A percentile compares a stretch with the other conserved stretches of the same genome.
Evolutionary conservation across 106 monocot genomes (phyloP).

Genomic region (Allium sativum): DNA sequence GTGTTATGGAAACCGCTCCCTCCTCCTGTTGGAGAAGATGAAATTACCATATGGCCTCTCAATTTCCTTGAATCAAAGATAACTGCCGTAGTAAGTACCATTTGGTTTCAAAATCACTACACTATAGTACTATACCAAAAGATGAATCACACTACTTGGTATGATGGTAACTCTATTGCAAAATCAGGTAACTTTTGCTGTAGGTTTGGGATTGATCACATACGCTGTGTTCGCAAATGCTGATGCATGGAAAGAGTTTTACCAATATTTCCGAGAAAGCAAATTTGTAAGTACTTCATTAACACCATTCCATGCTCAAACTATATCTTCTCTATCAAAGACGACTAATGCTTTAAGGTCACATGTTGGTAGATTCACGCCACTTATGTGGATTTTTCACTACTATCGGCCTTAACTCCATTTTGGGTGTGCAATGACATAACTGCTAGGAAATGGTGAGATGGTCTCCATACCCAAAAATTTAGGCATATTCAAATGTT

Average conservation of each 20-base stretch:
- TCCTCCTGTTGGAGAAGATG: slow-evolving; percentile 73
- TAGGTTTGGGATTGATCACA: slow-evolving; percentile 56
- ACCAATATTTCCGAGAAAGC: slow-evolving; percentile 91
- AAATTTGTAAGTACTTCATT: slow-evolving; percentile 55
- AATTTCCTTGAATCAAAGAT: slow-evolving; percentile 94
- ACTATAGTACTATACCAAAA: too few relatives aligned
- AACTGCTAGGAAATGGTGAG: slow-evolving; percentile 72
- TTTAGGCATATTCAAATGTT: too few relatives aligned
- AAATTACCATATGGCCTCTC: slow-evolving; percentile 60
- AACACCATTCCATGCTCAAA: too few relatives aligned
- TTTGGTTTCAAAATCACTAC: neutral
- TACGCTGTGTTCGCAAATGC: slow-evolving; percentile 70
- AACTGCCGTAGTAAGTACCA: slow-evolving; percentile 62
- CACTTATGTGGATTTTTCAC: slow-evolving; percentile 63
- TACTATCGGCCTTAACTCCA: slow-evolving; percentile 71
- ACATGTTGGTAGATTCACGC: slow-evolving; percentile 72
- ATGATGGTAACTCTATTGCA: slow-evolving; percentile 12
- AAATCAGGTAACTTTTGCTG: slow-evolving; percentile 54
- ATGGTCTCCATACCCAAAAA: too few relatives aligned
- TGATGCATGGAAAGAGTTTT: slow-evolving; percentile 78
- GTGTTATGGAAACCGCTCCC: slow-evolving; percentile 96
- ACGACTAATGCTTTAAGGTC: too few relatives aligned
- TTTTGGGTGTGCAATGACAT: slow-evolving; percentile 99
- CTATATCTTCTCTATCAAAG: too few relatives aligned
- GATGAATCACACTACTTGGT: too few relatives aligned